These are phyloP conservation scores for Solanum acaule DNA, from an alignment of 257 asterid species.

Conservation along the genomic window DNA sequence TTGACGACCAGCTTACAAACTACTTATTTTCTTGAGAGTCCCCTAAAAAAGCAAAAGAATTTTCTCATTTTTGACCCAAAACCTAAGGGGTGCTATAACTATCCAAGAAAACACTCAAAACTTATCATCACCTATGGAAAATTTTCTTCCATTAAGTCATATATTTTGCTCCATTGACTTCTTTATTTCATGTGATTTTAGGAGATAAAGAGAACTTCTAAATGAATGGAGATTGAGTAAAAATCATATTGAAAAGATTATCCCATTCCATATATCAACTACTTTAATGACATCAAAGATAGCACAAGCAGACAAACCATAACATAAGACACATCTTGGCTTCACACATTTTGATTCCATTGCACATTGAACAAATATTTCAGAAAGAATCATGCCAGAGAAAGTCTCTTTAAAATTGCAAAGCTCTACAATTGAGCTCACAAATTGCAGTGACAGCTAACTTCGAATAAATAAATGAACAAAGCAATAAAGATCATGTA, in stretches of 20 bases:
- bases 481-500: background rate
- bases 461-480: background rate
- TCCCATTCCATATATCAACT: background rate
- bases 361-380: background rate
- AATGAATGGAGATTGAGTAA: rapidly evolving
- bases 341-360: background rate
- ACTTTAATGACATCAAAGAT: background rate
- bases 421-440: background rate
- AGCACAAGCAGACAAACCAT: background rate
- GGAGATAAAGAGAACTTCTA: background rate
- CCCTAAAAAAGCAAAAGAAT: background rate
- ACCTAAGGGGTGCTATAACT: background rate
- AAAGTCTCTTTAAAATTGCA: background rate
- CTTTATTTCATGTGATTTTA: background rate
- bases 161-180: background rate
- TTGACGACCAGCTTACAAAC: background rate
- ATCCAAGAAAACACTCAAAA: background rate
- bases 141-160: background rate
- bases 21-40: background rate
- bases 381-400: background rate
- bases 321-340: background rate
- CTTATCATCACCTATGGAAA: background rate
- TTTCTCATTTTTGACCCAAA: background rate
- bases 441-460: background rate
- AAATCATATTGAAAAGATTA: background rate